Base-by-base conservation (phyloP, 2,329 filamentous ascomycete species). In the Aureobasidium musti region DNA sequence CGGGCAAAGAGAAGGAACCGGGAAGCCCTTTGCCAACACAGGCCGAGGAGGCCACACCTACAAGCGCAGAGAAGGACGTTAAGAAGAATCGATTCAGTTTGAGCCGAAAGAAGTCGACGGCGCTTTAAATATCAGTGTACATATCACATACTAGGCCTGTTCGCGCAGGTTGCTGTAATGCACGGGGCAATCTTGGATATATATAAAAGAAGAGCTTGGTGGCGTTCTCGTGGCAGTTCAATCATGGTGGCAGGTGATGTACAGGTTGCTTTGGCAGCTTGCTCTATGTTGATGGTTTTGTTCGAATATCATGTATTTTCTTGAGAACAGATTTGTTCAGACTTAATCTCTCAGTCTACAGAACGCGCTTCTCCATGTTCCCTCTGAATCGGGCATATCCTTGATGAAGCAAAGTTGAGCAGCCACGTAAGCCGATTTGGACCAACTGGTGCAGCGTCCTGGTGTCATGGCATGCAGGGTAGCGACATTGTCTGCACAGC, bases 21-120 rank as follows among this genome's bases (percentile, higher is more conserved):
- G 65, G 14, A 37, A 66, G 63, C 73, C 73, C 56, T 45, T 68
- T 69, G 49, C 69, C 71, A 63, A 73, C 71, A 70, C 70, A 67
- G 43, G 17, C 45, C 2, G 69, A 68, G 26, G 59, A 66, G 33
- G n/a, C 61, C 30, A 37, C 61, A 7, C 35, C 63, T 41, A 59
- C 63, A 5, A 54, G 65, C 41, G 68, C 61, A 45, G 72, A 72
- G 52, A 76, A 78, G 56, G 76, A 75, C 61, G 79, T 80, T 50
- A 85, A 84, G 75, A 80, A 86, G 76, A 87, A 87, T 69, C 82
- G 88, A 30, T 90, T 92, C 71, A 89, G 85, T 67, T 73, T 92
- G 14, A 87, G 89, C 5, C 81, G 87, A 73, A 92, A 92, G 81
- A 92, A 90, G 83, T 89, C 65, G 57, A 67, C 59, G 45, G 45